Evolutionary conservation across 495 filamentous ascomycete species (phyloP), one percentile per base, ranked within the genome.

Genomic region (Aspergillus biplanus): DNA sequence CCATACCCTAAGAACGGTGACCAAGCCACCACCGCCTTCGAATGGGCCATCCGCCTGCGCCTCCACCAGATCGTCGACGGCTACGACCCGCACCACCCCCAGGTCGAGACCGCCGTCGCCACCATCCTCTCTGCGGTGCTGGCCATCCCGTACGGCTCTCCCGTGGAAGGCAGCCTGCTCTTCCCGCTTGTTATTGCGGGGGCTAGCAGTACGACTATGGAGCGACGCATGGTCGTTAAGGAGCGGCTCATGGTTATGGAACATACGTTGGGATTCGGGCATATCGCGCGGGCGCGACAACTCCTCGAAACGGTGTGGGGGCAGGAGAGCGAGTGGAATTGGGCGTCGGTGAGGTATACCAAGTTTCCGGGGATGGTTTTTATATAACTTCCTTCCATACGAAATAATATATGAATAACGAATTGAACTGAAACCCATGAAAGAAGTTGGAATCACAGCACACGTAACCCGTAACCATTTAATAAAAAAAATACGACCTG

Each of bases 211-310:
- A 47, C 60, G 0, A 53, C 48, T 6, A 62, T 70, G 52, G 71
- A 73, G 33, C 50, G 71, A 18, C 65, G 67, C 0, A 73, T 73
- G 71, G 52, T 68, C 13, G 67, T 71, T 5, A 73, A 73, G 34
- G 69, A 73, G 49, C 61, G 69, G 11, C 35, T 73, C 6, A 73
- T 73, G 71, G 71, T 73, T 0, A 71, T 73, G 67, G 71, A 73
- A 31, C 69, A 68, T 49, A 73, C 71, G 0, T 35, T 73, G 13
- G 71, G 71, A 1, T 73, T 71, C 47, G 59, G 62, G 21, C 71
- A 73, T 64, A 73, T 73, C 11, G 64, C 67, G 31, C 60, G 68
- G 34, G 67, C 69, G 0, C 53, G 69, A 46, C 69, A 68, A 50
- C 39, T 73, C 0, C 18, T 73, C 21, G 69, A 71, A 11, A 62